Percentiles rank a stretch among this genome's conserved stretches.
Conservation (phyloP, 2,329 filamentous ascomycete species). For the Colletotrichum phormii region DNA sequence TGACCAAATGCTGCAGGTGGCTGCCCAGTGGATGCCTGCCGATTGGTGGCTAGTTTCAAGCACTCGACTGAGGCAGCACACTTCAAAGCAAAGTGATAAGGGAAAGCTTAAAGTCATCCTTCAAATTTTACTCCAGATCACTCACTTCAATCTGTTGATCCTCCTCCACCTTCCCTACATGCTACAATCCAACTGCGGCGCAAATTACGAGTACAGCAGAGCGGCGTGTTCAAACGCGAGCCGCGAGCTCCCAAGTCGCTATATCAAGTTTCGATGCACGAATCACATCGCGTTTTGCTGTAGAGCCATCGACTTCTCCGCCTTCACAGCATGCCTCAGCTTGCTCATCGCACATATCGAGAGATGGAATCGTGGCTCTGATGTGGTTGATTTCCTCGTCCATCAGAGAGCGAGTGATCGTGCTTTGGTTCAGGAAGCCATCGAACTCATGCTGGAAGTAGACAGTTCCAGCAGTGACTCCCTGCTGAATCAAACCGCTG, state of each 20-base stretch:
- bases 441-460: constrained; percentile 48
- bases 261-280: constrained; percentile 45
- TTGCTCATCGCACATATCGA: constrained; percentile 51
- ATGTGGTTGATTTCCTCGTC: constrained; percentile 45
- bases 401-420: constrained; percentile 53
- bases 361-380: neutral
- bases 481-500: constrained; percentile 42
- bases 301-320: constrained; percentile 49
- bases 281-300: constrained; percentile 44
- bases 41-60: constrained; percentile 43
- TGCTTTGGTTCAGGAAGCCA: constrained; percentile 49
- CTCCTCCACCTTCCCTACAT: constrained; percentile 49
- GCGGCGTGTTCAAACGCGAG: constrained; percentile 49
- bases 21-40: constrained; percentile 40
- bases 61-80: neutral
- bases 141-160: constrained; percentile 47
- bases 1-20: constrained; percentile 42
- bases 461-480: constrained; percentile 42
- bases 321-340: constrained; percentile 50
- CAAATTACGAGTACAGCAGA: constrained; percentile 44
- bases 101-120: constrained; percentile 40
- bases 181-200: constrained; percentile 35
- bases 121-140: constrained; percentile 43
- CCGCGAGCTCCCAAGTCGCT: constrained; percentile 51
- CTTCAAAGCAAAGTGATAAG: neutral